Percentiles rank a stretch among this genome's conserved stretches.
Evolutionary conservation across 805 yeast species (phyloP).

Genomic region (Candida schatavii): DNA sequence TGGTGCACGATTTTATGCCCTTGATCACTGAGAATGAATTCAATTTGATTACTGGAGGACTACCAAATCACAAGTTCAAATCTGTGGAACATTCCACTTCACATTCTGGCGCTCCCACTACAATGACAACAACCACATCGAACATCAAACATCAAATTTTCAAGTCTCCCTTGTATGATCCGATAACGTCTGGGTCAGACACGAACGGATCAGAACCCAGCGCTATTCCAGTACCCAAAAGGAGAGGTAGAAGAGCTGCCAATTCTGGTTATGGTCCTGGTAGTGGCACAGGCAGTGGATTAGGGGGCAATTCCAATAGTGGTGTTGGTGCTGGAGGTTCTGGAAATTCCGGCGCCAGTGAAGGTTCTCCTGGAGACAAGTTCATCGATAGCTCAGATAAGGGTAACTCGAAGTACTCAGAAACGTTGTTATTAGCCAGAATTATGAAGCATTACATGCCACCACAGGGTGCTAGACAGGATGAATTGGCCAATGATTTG

Average conservation of each 20-base stretch:
- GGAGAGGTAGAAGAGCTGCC: constrained; percentile 39
- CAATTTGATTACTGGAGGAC: constrained; percentile 37
- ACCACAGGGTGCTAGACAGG: constrained; percentile 32
- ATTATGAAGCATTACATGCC: constrained; percentile 43
- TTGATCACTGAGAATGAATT: constrained; percentile 36
- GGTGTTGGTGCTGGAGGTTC: constrained; percentile 13
- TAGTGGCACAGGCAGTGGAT: constrained; percentile 7
- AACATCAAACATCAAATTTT: constrained; percentile 38
- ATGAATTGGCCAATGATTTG: constrained; percentile 35
- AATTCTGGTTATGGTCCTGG: constrained; percentile 12
- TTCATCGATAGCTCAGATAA: constrained; percentile 12
- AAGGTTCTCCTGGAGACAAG: constrained; percentile 5
- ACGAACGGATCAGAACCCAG: constrained; percentile 23
- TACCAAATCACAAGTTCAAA: constrained; percentile 20
- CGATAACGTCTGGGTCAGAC: constrained; percentile 39
- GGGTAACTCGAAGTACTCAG: constrained; percentile 21
- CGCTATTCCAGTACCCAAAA: constrained; percentile 18
- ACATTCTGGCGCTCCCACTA: constrained; percentile 3
- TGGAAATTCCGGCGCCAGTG: not conserved
- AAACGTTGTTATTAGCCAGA: constrained; percentile 37
- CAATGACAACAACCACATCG: constrained; percentile 8
- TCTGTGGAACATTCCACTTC: not conserved
- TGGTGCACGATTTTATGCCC: constrained; percentile 43
- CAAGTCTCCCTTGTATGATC: constrained; percentile 38
- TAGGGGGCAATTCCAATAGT: constrained; percentile 4